Base-by-base conservation (phyloP, 2,329 filamentous ascomycete genomes). In the Phoma sp. region DNA sequence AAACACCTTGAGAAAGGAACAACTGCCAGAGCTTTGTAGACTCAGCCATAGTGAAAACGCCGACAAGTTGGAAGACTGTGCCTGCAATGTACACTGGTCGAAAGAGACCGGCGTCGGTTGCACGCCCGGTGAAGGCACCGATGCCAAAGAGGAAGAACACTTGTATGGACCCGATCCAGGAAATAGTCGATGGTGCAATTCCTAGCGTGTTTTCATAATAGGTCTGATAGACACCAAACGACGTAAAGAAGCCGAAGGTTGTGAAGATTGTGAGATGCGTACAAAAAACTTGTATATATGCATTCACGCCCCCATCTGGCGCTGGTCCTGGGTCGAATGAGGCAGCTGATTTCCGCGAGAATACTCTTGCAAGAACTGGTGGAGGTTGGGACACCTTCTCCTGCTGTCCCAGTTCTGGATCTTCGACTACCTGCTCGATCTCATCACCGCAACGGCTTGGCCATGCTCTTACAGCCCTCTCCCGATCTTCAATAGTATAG, bases 151-250 rank as follows among this genome's bases (percentile, higher is more conserved):
- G 63, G 14, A 73, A 59, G 34, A 73, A 72, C 28, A 71, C 62
- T 32, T 73, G 68, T 7, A 72, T 59, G 2, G 67, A 68, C 11
- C 70, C 70, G 12, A 71, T 69, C 69, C 70, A 73, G 10, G 69
- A 69, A 7, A 73, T 66, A 1, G 66, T 69, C 6, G 68, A 71
- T 3, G 69, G 65, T 17, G 78, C 66, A 15, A 69, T 69, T 5
- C 61, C 61, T 38, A 64, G 82, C 53, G 37, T 72, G 57, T 62
- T 75, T 63, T 28, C 74, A 57, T 85, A 86, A 66, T 81, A 80
- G 3, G 78, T 78, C 56, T 86, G 82, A 50, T 83, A 86, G 3
- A 81, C 78, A 3, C 83, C 83, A 55, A 84, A 85, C n/a, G 80
- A 80, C 37, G 78, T 80, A 62, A 82, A 77, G 53, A 79, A 81